Conservation (phyloP, 345 rosid species). For the Populus davidiana region DNA sequence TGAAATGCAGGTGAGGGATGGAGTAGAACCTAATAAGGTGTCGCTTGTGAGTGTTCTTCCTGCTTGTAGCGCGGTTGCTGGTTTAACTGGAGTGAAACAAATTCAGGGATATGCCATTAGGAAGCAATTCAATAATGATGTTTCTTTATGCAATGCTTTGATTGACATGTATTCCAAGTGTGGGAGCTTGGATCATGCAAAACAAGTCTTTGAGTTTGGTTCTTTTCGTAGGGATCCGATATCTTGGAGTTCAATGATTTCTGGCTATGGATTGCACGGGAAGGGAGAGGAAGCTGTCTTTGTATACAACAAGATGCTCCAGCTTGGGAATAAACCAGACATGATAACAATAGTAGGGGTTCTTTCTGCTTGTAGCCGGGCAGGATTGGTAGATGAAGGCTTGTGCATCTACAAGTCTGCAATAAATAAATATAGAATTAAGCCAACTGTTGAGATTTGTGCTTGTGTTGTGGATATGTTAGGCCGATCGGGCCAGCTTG, state of each 20-base stretch:
- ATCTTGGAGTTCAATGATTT: constrained; percentile 71
- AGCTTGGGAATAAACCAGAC: constrained; percentile 47
- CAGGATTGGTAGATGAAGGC: constrained; percentile 54
- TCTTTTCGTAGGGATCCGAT: constrained; percentile 43
- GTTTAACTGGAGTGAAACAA: constrained; percentile 49
- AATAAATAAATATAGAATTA: constrained; percentile 36
- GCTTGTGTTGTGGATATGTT: constrained; percentile 65
- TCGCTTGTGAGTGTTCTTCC: constrained; percentile 63
- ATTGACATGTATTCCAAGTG: constrained; percentile 62
- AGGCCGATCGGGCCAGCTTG: constrained; percentile 56
- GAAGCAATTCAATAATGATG: constrained; percentile 32
- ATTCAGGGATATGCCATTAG: constrained; percentile 60
- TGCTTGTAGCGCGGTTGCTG: constrained; percentile 45
- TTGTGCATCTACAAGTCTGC: constrained; percentile 40
- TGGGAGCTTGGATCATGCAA: constrained; percentile 54
- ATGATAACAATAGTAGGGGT: constrained; percentile 49
- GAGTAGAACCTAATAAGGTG: constrained; percentile 49
- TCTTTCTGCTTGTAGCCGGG: constrained; percentile 62
- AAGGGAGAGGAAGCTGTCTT: constrained; percentile 57
- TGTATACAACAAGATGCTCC: constrained; percentile 50
- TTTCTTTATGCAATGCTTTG: constrained; percentile 54
- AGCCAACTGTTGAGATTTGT: constrained; percentile 57
- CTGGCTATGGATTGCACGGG: constrained; percentile 67
- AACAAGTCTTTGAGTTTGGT: constrained; percentile 41
- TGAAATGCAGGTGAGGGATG: constrained; percentile 47